Conservation (phyloP, 176 grass and related monocot species). For the Lolium multiflorum region DNA sequence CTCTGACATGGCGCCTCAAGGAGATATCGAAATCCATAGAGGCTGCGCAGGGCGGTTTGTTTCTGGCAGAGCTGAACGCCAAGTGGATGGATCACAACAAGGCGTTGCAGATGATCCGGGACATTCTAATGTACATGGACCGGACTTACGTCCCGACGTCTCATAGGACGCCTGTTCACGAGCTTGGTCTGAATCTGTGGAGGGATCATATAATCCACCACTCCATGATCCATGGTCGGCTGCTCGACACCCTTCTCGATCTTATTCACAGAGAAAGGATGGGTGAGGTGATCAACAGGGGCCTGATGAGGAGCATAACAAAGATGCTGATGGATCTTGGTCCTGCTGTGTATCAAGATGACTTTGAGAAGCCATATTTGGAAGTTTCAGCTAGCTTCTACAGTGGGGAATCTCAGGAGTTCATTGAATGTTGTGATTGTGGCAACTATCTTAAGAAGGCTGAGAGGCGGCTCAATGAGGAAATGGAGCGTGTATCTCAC, state of each 20-base stretch:
- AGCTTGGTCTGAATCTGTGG: slow-evolving; percentile 92
- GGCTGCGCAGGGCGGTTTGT: slow-evolving; percentile 77
- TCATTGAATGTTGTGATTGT: slow-evolving; percentile 92
- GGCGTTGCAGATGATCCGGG: slow-evolving; percentile 87
- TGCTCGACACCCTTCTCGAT: slow-evolving; percentile 83
- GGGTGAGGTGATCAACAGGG: slow-evolving; percentile 90
- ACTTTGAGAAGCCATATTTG: slow-evolving; percentile 94
- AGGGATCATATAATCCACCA: slow-evolving; percentile 88
- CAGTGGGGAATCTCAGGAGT: slow-evolving; percentile 78
- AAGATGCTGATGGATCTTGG: slow-evolving; percentile 99
- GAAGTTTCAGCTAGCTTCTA: slow-evolving; percentile 86
- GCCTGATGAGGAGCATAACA: slow-evolving; percentile 84
- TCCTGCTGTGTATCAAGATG: slow-evolving; percentile 84
- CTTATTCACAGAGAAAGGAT: slow-evolving; percentile 79
- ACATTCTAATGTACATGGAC: slow-evolving; percentile 99
- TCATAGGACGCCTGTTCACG: slow-evolving; percentile 85
- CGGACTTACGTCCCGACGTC: slow-evolving; percentile 64
- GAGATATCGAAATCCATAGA: slow-evolving; percentile 83
- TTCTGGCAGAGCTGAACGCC: slow-evolving; percentile 78
- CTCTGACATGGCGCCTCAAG: slow-evolving; percentile 83
- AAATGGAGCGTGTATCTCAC: slow-evolving; percentile 94
- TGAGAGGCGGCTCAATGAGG: slow-evolving; percentile 91
- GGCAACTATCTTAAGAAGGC: slow-evolving; percentile 88
- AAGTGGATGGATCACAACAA: slow-evolving; percentile 99
- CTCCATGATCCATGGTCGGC: slow-evolving; percentile 66